Evolutionary conservation across 2,329 filamentous ascomycete genomes (phyloP).

Genomic region (Phaeophleospora eucalypticola): DNA sequence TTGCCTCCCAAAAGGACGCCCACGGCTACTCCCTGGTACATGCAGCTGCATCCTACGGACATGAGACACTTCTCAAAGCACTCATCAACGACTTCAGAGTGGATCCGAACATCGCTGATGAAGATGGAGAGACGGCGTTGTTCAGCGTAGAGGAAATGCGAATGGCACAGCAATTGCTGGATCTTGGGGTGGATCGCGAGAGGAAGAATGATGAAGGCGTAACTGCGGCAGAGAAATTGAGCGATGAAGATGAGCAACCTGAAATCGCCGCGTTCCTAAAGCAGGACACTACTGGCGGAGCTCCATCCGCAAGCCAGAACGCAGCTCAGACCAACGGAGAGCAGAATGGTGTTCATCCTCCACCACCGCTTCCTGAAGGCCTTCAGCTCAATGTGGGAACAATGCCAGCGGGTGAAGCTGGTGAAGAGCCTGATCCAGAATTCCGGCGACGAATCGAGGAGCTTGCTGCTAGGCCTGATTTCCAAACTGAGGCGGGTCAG

Average conservation of each 20-base stretch:
- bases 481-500: slow-evolving; percentile 76
- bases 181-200: slow-evolving; percentile 65
- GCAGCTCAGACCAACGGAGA: slow-evolving; percentile 16
- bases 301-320: no score
- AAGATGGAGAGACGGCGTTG: slow-evolving; percentile 89
- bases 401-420: slow-evolving; percentile 58
- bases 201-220: slow-evolving; percentile 69
- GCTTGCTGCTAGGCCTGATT: slow-evolving; percentile 76
- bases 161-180: slow-evolving; percentile 73
- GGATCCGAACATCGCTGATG: slow-evolving; percentile 75
- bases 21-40: slow-evolving; percentile 94
- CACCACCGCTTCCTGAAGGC: slow-evolving; percentile 68
- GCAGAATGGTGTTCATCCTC: slow-evolving; percentile 34
- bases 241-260: slow-evolving; percentile 72
- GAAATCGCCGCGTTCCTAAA: slow-evolving; percentile 69
- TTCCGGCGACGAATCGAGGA: slow-evolving; percentile 85
- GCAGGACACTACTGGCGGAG: slow-evolving; percentile 28
- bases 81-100: slow-evolving; percentile 74
- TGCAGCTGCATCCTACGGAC: slow-evolving; percentile 88
- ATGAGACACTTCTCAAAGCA: slow-evolving; percentile 71
- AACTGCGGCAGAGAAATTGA: slow-evolving; percentile 77
- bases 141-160: slow-evolving; percentile 84
- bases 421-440: slow-evolving; percentile 67
- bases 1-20: slow-evolving; percentile 77
- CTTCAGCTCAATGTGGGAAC: slow-evolving; percentile 74